Percentiles rank a stretch among this genome's conserved stretches.
Conservation (phyloP, 106 monocot genomes). For the Posidonia australis region DNA sequence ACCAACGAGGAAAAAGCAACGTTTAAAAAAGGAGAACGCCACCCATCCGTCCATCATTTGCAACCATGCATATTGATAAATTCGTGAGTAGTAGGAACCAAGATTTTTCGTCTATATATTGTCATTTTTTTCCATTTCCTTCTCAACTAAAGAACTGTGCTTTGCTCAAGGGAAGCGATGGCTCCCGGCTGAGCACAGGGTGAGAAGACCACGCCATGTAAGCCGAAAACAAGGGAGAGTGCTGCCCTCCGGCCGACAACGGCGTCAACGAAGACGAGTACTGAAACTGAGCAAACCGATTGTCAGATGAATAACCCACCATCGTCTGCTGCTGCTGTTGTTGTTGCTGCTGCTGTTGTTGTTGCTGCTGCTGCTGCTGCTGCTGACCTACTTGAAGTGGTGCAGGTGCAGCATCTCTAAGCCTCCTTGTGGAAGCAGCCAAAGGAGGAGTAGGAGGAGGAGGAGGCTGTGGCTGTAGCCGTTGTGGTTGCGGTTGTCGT, state of each 20-base stretch:
- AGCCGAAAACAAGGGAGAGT: constrained; percentile 1
- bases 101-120: too few species aligned
- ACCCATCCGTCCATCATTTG: too few species aligned
- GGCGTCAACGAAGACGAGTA: neutral
- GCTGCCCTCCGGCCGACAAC: neutral
- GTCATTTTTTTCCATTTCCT: too few species aligned
- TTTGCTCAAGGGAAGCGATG: too few species aligned
- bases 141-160: too few species aligned
- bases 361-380: neutral
- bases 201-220: constrained; percentile 1
- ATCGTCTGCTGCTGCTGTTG: too few species aligned
- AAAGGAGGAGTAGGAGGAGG: neutral
- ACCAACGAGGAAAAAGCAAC: too few species aligned
- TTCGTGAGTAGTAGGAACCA: too few species aligned
- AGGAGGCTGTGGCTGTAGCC: neutral
- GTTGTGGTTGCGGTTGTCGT: neutral
- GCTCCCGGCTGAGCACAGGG: neutral
- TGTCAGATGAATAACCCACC: too few species aligned
- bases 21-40: too few species aligned
- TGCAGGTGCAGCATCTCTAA: constrained; percentile 7
- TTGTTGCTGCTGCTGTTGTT: neutral
- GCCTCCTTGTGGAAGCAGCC: neutral
- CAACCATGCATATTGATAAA: too few species aligned
- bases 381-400: neutral
- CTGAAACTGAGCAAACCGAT: too few species aligned